Percentiles rank a stretch among this genome's conserved stretches.
phyloP scores from a whole-genome alignment of 139 green algal genomes.

The Chlorella sp. region DNA sequence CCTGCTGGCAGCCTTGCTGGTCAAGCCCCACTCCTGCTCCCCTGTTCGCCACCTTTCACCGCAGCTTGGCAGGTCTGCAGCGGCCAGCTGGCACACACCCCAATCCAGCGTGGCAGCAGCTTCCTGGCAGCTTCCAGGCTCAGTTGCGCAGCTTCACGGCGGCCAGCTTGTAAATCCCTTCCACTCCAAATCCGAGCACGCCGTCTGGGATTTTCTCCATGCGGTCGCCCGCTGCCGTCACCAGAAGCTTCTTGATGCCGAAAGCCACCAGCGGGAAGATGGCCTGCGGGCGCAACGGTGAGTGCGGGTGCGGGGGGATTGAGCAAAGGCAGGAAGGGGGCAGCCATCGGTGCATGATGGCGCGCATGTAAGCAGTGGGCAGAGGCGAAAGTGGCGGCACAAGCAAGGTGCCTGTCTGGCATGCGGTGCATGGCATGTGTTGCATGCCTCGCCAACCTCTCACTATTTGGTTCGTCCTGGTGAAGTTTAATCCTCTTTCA shows the following conservation, averaged over 20 bases:
- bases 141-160: background rate
- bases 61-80: too few species aligned
- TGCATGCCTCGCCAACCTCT: background rate
- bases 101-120: too few species aligned
- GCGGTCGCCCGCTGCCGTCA: background rate
- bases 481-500: too few species aligned
- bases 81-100: too few species aligned
- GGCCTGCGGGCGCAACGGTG: background rate
- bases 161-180: background rate
- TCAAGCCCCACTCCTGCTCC: too few species aligned
- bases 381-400: background rate
- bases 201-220: background rate
- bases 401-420: too few species aligned
- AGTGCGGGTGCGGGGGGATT: background rate
- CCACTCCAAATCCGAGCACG: background rate
- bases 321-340: too few species aligned
- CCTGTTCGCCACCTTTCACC: too few species aligned
- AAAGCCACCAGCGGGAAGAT: slow-evolving; percentile 24
- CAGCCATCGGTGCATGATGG: background rate
- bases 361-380: background rate
- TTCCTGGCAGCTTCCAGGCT: background rate
- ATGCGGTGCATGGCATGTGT: too few species aligned
- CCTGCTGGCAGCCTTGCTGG: too few species aligned
- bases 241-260: slow-evolving; percentile 18
- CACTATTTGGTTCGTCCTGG: too few species aligned